phyloP scores from a whole-genome alignment of 805 yeast genomes.

The Saccharomycodes ludwigii region DNA sequence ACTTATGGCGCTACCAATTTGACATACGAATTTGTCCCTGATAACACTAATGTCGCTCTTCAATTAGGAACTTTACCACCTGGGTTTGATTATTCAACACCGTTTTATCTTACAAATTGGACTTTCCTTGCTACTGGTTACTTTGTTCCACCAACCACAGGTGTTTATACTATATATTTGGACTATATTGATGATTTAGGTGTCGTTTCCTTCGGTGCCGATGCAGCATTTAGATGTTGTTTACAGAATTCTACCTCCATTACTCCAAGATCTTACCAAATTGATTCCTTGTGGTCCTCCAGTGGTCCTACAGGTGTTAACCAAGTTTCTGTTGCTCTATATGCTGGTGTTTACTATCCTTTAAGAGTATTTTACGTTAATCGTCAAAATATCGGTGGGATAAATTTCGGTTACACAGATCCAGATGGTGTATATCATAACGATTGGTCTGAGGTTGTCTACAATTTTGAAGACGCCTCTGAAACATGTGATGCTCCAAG shows the following conservation, averaged over 20 bases:
- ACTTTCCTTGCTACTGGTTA: slow-evolving; percentile 5
- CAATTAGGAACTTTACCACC: slow-evolving; percentile 3
- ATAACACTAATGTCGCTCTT: background rate
- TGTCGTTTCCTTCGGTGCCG: slow-evolving; percentile 6
- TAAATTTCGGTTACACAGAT: slow-evolving; percentile 10
- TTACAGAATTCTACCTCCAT: slow-evolving; percentile 4
- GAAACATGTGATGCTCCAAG: slow-evolving; percentile 2
- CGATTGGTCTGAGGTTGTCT: slow-evolving; percentile 11
- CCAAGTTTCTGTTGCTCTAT: slow-evolving; percentile 10
- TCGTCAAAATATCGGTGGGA: slow-evolving; percentile 9
- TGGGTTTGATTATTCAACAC: background rate
- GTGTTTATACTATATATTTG: slow-evolving; percentile 5
- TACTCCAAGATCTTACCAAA: slow-evolving; percentile 3
- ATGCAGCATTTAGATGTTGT: slow-evolving; percentile 4
- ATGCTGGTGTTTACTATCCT: slow-evolving; percentile 21
- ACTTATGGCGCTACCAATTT: slow-evolving; percentile 3
- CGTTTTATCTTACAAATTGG: slow-evolving; percentile 2
- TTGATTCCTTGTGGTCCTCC: slow-evolving; percentile 4
- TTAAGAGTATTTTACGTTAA: slow-evolving; percentile 17
- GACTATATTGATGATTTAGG: slow-evolving; percentile 6
- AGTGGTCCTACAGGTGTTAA: slow-evolving; percentile 4
- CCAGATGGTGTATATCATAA: slow-evolving; percentile 12
- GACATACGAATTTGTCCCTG: background rate
- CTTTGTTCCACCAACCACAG: slow-evolving; percentile 5
- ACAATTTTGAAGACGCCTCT: slow-evolving; percentile 6